These are phyloP conservation scores for Quillaja saponaria DNA, from an alignment of 306 rosid genomes.

Conservation along the genomic window DNA sequence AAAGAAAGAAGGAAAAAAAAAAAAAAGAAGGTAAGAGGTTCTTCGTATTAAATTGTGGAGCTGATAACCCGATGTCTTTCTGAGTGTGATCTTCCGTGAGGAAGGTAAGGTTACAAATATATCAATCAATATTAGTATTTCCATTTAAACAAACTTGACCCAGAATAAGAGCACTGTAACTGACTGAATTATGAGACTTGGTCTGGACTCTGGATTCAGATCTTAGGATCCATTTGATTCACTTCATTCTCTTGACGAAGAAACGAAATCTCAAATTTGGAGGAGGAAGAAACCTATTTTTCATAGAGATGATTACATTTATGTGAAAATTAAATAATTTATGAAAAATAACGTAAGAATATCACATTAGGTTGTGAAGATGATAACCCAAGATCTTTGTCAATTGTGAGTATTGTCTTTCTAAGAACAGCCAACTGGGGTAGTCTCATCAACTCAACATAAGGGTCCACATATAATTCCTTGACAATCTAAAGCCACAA, in stretches of 20 bases:
- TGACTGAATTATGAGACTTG: neutral
- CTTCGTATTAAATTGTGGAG: neutral
- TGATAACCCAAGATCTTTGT: no score
- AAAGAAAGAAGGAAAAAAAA: neutral
- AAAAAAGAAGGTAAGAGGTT: neutral
- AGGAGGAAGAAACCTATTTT: no score
- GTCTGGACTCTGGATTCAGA: slow-evolving; percentile 7
- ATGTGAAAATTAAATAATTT: no score
- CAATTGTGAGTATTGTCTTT: no score
- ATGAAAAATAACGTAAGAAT: no score
- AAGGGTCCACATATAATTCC: no score
- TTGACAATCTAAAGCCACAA: no score
- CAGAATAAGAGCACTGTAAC: slow-evolving; percentile 15
- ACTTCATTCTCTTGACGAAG: neutral
- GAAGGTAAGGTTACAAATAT: neutral
- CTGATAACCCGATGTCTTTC: neutral
- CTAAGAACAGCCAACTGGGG: no score
- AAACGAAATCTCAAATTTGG: no score
- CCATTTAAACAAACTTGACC: neutral
- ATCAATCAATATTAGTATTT: neutral
- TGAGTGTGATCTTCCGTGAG: neutral
- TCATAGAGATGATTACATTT: no score
- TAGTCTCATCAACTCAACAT: no score
- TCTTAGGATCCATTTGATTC: slow-evolving; percentile 5
- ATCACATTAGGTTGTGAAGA: no score